phyloP scores from a whole-genome alignment of 129 eudicot species.

The Helianthus annuus region HanXRQr2.0-SUNRISE NC_035442.2:83911705-83912204 shows the following conservation, averaged over 20 bases:
- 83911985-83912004: conserved; percentile 87
- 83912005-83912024: conserved; percentile 82
- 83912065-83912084: conserved; percentile 82
- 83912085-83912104: conserved; percentile 95
- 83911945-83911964: conserved; percentile 5
- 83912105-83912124: conserved; percentile 7
- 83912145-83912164: neutral
- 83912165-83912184: neutral
- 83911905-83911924: conserved; percentile 8
- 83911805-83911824: conserved; percentile 90
- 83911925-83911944: neutral
- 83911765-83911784: conserved; percentile 27
- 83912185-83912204: neutral
- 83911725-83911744: conserved; percentile 19
- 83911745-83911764: neutral
- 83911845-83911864: conserved; percentile 35
- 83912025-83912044: conserved; percentile 80
- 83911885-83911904: neutral
- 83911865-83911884: neutral
- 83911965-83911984: conserved; percentile 20
- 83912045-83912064: conserved; percentile 97
- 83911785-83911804: conserved; percentile 87
- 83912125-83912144: neutral
- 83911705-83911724: conserved; percentile 12
- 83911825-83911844: conserved; percentile 80